Evolutionary conservation across 2,329 filamentous ascomycete genomes (phyloP), one percentile per base, ranked within the genome.

Genomic region (Cylindrodendrum hubeiense): DNA sequence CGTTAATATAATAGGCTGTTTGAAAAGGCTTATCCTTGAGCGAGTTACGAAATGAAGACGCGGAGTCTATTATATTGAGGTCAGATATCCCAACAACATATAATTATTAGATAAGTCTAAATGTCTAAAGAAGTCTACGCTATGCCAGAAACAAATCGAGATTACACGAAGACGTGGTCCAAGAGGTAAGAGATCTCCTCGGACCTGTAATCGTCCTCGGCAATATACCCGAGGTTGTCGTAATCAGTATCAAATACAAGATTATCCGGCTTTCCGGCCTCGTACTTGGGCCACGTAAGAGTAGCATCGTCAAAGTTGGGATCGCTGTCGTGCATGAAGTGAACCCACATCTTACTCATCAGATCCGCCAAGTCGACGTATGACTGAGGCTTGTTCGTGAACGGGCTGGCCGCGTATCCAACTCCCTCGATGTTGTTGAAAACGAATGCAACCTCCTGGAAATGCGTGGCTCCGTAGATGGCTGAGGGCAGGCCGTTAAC

Each of bases 321-420:
- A 33, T 68, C 59, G n/a, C 17, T 53, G 34, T 49, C 19, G 41
- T 67, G 53, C 10, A 70, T 63, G 66, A 87, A 88, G 4, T 78
- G 79, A 24, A 83, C 81, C 86, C 86, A 88, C 79, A 84, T 84
- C 53, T 79, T 77, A 50, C 80, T 80, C 82, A 88, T 87, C 68
- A 83, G 73, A 46, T 81, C 74, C 17, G 84, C 82, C 22, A 88
- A 75, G 59, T 73, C 30, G 3, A 68, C 61, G 22, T 69, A 75
- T 5, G 76, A 80, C 54, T 80, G 71, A 1, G 84, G 80, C 70
- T 80, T 78, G 52, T 77, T 77, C 26, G 68, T 78, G 43, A 84
- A 81, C 1, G 82, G 82, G 60, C 78, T 79, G 1, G 65, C 58
- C 1, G 58, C 26, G 24, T 74, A 75, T 1, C 86, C 85, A 3